These are phyloP conservation scores for Blastobotrys elegans DNA, from an alignment of 1,139 yeast genomes.

Conservation along the genomic window DNA sequence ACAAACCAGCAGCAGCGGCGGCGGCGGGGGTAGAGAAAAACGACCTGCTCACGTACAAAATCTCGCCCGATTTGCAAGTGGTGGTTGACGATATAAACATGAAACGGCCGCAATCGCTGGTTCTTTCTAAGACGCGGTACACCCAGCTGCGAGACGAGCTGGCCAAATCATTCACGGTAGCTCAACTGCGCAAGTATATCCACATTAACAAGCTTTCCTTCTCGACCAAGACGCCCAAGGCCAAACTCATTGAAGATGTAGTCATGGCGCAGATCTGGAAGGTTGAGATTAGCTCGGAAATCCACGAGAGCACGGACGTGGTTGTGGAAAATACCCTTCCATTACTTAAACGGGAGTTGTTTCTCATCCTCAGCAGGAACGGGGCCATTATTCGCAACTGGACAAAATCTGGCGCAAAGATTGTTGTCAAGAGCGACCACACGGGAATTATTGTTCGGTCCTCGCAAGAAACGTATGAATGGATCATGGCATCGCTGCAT, in stretches of 20 bases:
- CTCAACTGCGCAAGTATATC: slow-evolving; percentile 32
- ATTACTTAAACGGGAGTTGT: slow-evolving; percentile 43
- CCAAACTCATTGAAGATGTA: slow-evolving; percentile 11
- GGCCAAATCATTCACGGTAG: slow-evolving; percentile 30
- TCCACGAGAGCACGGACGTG: slow-evolving; percentile 40
- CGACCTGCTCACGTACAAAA: slow-evolving; percentile 19
- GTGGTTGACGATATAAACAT: slow-evolving; percentile 32
- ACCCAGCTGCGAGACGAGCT: slow-evolving; percentile 31
- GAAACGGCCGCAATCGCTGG: slow-evolving; percentile 30
- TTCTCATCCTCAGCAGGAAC: slow-evolving; percentile 45
- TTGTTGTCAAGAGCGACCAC: slow-evolving; percentile 41
- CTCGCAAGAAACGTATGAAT: slow-evolving; percentile 32
- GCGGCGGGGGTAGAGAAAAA: slow-evolving; percentile 10
- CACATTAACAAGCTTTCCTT: neutral
- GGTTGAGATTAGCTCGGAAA: slow-evolving; percentile 31
- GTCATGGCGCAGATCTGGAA: slow-evolving; percentile 43
- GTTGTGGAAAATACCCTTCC: slow-evolving; percentile 39
- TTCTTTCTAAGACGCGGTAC: slow-evolving; percentile 32
- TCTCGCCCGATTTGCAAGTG: slow-evolving; percentile 9
- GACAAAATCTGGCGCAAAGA: slow-evolving; percentile 52
- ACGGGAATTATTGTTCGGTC: slow-evolving; percentile 37
- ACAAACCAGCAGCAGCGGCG: neutral
- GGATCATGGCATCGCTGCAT: slow-evolving; percentile 35
- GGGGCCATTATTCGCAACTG: slow-evolving; percentile 47
- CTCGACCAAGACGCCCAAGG: neutral